Evolutionary conservation across 1,284 basidiomycete genomes (phyloP).

Genomic region (Cerrena zonata): DNA sequence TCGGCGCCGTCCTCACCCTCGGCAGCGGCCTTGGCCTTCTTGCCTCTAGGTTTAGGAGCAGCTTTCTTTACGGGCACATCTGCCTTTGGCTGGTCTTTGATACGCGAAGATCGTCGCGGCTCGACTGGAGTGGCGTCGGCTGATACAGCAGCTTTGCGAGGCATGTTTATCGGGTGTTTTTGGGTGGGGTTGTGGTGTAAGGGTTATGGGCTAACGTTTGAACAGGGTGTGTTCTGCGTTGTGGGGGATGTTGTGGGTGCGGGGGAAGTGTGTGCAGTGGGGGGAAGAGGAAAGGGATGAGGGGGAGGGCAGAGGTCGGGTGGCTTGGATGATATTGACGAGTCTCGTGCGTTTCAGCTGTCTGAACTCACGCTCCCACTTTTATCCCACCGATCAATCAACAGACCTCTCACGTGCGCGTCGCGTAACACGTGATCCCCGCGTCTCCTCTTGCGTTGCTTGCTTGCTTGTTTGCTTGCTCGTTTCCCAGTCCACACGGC

Average conservation of each 20-base stretch:
- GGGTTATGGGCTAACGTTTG: too few species aligned
- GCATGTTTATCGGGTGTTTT: constrained; percentile 45
- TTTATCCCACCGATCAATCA: constrained; percentile 9
- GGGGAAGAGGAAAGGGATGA: constrained; percentile 12
- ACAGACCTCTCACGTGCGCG: constrained; percentile 6
- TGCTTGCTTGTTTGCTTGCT: too few species aligned
- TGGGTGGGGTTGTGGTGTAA: constrained; percentile 10
- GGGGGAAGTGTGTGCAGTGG: constrained; percentile 9
- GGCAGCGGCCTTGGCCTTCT: constrained; percentile 39
- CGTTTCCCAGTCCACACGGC: too few species aligned
- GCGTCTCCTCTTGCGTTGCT: too few species aligned
- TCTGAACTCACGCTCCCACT: background rate
- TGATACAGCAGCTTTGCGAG: constrained; percentile 56
- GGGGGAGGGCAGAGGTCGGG: too few species aligned
- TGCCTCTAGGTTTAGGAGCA: constrained; percentile 54
- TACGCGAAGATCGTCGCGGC: constrained; percentile 67
- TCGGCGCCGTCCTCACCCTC: constrained; percentile 31
- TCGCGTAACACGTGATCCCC: background rate
- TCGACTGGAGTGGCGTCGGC: constrained; percentile 35
- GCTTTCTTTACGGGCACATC: constrained; percentile 50
- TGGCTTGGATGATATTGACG: too few species aligned
- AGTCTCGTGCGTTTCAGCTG: constrained; percentile 3
- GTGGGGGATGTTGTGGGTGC: too few species aligned
- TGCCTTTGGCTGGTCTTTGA: constrained; percentile 62
- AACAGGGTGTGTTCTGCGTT: constrained; percentile 9